phyloP scores from a whole-genome alignment of 257 asterid genomes.

The Jaltomata sinuosa region DNA sequence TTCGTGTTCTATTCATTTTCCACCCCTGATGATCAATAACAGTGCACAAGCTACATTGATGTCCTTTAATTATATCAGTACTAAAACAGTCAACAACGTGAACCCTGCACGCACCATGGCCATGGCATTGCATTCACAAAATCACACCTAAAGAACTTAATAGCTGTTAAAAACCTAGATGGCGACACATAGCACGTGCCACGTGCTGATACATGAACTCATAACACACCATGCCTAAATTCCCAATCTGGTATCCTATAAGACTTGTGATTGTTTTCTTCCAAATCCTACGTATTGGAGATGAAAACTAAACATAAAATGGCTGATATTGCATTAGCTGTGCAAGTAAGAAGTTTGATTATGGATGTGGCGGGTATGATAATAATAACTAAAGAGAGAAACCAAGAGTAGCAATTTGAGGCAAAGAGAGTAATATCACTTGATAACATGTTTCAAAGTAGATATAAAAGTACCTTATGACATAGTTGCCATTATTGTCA shows the following conservation, averaged over 20 bases:
- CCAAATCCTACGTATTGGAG: background rate
- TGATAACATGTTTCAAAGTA: background rate
- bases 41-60: background rate
- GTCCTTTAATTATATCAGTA: background rate
- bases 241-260: background rate
- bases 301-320: background rate
- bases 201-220: background rate
- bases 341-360: background rate
- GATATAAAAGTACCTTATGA: conserved; percentile 55
- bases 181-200: background rate
- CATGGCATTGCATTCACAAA: background rate
- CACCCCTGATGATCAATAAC: background rate
- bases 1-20: background rate
- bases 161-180: background rate
- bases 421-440: background rate
- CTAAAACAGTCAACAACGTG: background rate
- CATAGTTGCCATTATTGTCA: conserved; percentile 78
- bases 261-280: background rate
- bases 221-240: background rate
- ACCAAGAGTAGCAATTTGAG: background rate
- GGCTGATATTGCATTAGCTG: background rate
- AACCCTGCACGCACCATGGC: background rate
- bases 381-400: background rate
- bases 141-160: background rate
- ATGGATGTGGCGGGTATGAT: background rate